Evolutionary conservation across 2,329 filamentous ascomycete species (phyloP).

Genomic region (Akanthomyces muscarius): DNA sequence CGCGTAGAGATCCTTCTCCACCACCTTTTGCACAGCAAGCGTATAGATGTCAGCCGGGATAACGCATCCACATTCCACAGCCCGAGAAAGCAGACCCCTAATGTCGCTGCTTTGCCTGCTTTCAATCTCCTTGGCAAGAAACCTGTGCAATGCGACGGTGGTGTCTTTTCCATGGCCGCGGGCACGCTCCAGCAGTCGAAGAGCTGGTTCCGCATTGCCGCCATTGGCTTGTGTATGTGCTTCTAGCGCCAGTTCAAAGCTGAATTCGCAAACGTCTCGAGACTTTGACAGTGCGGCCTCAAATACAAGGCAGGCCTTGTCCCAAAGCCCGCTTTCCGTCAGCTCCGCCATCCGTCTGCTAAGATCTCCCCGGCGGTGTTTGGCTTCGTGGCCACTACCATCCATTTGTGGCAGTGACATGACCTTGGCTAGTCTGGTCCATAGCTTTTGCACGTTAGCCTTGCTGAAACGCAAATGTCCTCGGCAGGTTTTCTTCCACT

Average conservation of each 20-base stretch:
- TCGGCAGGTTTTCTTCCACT: constrained; percentile 19
- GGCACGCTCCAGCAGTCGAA: neutral
- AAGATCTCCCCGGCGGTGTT: neutral
- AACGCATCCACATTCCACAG: constrained; percentile 23
- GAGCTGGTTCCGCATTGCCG: neutral
- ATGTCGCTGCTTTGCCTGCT: neutral
- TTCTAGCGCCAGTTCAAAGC: neutral
- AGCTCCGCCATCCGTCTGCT: neutral
- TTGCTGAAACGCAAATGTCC: constrained; percentile 10
- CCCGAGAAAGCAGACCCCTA: neutral
- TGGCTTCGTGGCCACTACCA: neutral
- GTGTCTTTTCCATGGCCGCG: neutral
- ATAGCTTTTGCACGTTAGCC: neutral
- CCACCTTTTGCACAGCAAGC: constrained; percentile 31
- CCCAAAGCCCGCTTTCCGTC: neutral
- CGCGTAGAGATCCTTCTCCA: constrained; percentile 26
- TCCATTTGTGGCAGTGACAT: neutral
- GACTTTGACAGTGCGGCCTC: constrained; percentile 4
- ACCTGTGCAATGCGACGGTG: neutral
- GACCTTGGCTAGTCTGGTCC: neutral
- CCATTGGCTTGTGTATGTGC: neutral
- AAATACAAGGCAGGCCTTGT: constrained; percentile 3
- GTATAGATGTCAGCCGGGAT: constrained; percentile 36
- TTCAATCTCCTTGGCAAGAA: neutral
- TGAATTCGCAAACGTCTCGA: neutral